Base-by-base conservation (phyloP, 768 basidiomycete genomes). In the Strobilomyces echinocephalus region DNA sequence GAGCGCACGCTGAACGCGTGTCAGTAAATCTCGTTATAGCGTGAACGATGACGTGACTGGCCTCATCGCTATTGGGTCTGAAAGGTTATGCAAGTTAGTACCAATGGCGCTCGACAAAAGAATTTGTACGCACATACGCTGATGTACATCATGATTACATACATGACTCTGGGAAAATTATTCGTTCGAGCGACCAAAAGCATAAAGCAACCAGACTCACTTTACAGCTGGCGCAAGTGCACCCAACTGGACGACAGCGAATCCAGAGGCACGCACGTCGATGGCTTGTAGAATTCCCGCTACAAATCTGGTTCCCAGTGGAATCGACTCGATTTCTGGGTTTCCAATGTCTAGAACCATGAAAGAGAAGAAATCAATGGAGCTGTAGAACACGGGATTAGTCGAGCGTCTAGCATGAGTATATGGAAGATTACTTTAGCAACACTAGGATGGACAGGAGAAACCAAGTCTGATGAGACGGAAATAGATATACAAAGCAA, bases 381-480 rank as follows among this genome's bases (percentile, higher is more conserved):
- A 62, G 39, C 91, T 94, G 53, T 36, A 39, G 31, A 11, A 35
- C 15, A 35, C 8, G 6, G n/a, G 20, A 35, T 51, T 40, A 57
- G 47, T 39, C n/a, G 33, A 41, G 15, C 2, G 38, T 49, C 26
- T 26, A 35, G 26, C 18, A 34, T 4, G 28, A 16, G 33, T 5
- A 39, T 28, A 30, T 35, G 24, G 10, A 28, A 31, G 2, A 10
- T 8, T 63, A 93, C 92, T 82, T 91, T 34, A 95, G 72, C 0
- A 73, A 58, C 4, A 88, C 35, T 21, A 97, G 75, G 21, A 95
- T 68, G 1, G 80, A 79, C 2, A 91, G 56, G 6, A 97, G 80
- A 60, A 95, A 89, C 91, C 92, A 93, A 4, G 94, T 97, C 65
- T 97, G 94, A 62, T 94, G 91, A 0, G 91, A 85, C 0, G 93